phyloP scores from a whole-genome alignment of 225 moss, liverwort and hornwort species.

The Pseudisothecium myosuroides region DNA sequence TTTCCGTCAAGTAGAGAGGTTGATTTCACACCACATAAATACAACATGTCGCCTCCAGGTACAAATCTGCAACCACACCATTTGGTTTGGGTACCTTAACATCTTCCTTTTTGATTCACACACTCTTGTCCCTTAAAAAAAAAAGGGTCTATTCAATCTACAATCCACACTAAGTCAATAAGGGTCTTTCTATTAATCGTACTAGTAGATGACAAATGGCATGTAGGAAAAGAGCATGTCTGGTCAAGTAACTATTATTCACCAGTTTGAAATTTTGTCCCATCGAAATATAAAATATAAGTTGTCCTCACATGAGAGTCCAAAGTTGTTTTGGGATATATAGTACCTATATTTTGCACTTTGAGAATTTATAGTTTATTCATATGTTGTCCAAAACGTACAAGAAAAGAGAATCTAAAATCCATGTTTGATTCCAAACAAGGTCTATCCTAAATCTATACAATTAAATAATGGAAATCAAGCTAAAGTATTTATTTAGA shows the following conservation, averaged over 20 bases:
- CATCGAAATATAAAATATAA: not conserved
- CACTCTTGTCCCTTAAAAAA: not conserved
- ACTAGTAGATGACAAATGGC: too few species aligned
- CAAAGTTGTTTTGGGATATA: accelerated
- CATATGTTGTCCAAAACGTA: accelerated
- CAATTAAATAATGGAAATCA: accelerated
- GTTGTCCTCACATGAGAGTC: not conserved
- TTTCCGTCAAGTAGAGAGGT: too few species aligned
- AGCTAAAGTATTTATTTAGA: not conserved
- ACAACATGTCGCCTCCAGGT: too few species aligned
- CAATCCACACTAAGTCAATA: not conserved
- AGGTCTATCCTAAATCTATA: too few species aligned
- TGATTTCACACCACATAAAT: too few species aligned
- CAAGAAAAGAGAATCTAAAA: not conserved
- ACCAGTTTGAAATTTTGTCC: too few species aligned
- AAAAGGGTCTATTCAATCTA: not conserved
- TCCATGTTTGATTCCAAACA: accelerated
- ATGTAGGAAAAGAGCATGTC: not conserved
- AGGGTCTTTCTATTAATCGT: not conserved
- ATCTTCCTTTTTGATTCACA: not conserved
- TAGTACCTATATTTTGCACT: accelerated
- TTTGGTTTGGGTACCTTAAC: too few species aligned
- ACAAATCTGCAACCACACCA: too few species aligned
- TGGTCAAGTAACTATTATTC: too few species aligned
- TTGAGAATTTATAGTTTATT: not conserved